These are phyloP conservation scores for Candida gorgasii DNA, from an alignment of 805 yeast species.

Conservation along the genomic window DNA sequence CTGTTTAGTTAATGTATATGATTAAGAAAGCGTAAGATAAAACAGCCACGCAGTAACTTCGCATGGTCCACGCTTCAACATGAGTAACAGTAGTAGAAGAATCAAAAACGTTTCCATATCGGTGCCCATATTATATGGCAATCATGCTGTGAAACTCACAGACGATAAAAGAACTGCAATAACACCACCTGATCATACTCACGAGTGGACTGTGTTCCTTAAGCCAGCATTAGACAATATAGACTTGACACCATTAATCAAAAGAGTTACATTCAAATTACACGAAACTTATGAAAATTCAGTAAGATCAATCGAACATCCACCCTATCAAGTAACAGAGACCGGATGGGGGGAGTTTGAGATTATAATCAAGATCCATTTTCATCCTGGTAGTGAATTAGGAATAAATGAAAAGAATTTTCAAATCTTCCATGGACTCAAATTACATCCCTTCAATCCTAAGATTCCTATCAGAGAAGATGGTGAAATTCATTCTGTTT, in stretches of 20 bases:
- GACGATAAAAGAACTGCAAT: conserved; percentile 39
- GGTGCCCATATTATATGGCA: conserved; percentile 46
- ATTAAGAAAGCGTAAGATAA: too few species aligned
- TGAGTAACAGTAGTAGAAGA: conserved; percentile 20
- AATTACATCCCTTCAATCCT: conserved; percentile 82
- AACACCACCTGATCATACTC: conserved; percentile 85
- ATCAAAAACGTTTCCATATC: conserved; percentile 38
- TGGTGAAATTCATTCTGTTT: conserved; percentile 44
- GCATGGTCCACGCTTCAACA: too few species aligned
- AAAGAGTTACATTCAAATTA: conserved; percentile 88
- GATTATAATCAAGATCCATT: conserved; percentile 81
- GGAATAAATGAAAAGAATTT: conserved; percentile 77
- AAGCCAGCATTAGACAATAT: conserved; percentile 66
- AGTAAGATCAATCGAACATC: conserved; percentile 79
- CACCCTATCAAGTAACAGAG: conserved; percentile 94
- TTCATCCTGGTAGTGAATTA: conserved; percentile 70
- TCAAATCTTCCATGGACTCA: conserved; percentile 82
- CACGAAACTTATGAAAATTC: conserved; percentile 93
- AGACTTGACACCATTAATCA: conserved; percentile 78
- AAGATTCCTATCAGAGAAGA: conserved; percentile 37
- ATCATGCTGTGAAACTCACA: conserved; percentile 36
- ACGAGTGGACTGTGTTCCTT: conserved; percentile 93
- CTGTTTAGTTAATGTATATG: too few species aligned
- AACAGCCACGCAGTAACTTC: too few species aligned
- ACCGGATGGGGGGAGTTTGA: conserved; percentile 99